These are phyloP conservation scores for Eutypa lata DNA, from an alignment of 2,329 filamentous ascomycete genomes.

Conservation along the genomic window DNA sequence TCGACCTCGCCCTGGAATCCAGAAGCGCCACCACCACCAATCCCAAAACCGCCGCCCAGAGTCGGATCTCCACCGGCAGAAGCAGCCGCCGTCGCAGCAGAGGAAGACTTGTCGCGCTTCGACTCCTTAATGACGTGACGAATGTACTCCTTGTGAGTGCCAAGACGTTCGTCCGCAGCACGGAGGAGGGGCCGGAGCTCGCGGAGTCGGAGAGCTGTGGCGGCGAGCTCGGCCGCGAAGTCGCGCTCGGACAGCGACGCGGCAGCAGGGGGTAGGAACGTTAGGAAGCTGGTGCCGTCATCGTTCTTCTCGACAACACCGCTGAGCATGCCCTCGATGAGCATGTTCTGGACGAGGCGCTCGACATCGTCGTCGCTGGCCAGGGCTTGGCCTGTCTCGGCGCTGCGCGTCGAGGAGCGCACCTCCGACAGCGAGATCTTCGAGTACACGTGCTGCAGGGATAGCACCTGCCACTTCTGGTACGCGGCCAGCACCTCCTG, in stretches of 20 bases:
- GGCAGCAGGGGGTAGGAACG: conserved; percentile 43
- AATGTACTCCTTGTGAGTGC: conserved; percentile 55
- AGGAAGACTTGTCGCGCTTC: conserved; percentile 36
- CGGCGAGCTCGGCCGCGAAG: conserved; percentile 46
- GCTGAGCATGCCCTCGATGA: conserved; percentile 48
- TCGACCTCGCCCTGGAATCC: conserved; percentile 49
- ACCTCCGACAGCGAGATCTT: conserved; percentile 55
- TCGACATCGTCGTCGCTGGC: conserved; percentile 41
- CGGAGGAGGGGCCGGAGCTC: conserved; percentile 45
- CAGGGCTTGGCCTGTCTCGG: conserved; percentile 47
- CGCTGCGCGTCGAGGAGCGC: conserved; percentile 48
- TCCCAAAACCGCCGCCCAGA: conserved; percentile 5
- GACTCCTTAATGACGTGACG: conserved; percentile 44
- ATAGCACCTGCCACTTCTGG: conserved; percentile 71
- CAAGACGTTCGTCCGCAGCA: conserved; percentile 52
- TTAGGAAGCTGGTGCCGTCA: conserved; percentile 44
- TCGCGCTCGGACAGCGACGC: conserved; percentile 46
- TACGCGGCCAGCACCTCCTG: conserved; percentile 67
- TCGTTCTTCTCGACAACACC: conserved; percentile 48
- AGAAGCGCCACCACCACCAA: conserved; percentile 40
- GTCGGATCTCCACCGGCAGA: conserved; percentile 28
- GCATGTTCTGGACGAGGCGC: conserved; percentile 52
- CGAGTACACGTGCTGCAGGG: conserved; percentile 68
- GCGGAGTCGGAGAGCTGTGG: conserved; percentile 39
- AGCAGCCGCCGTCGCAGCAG: background rate